phyloP scores from a whole-genome alignment of 2,329 filamentous ascomycete genomes.

The Sporothrix mexicana region DNA sequence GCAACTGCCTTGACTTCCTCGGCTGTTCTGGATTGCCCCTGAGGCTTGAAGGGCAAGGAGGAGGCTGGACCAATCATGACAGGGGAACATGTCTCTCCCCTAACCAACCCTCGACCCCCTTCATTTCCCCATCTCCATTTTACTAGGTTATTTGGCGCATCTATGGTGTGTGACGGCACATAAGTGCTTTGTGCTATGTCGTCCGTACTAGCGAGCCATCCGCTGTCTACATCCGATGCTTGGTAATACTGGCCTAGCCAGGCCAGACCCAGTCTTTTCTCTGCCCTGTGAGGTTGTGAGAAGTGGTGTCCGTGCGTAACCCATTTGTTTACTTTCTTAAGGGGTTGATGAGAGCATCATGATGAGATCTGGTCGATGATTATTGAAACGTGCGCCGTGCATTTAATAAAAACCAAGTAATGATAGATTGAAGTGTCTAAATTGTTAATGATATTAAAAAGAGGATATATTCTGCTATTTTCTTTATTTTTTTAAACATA shows the following conservation, averaged over 20 bases:
- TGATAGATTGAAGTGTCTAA: too few relatives aligned
- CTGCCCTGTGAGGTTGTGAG: not conserved
- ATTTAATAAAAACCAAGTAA: too few relatives aligned
- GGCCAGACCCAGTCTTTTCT: not conserved
- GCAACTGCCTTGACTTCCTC: too few relatives aligned
- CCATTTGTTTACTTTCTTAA: slow-evolving; percentile 2
- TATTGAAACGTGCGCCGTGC: too few relatives aligned
- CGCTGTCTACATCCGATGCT: slow-evolving; percentile 1
- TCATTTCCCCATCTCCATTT: slow-evolving; percentile 22
- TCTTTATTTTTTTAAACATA: too few relatives aligned
- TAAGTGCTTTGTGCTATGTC: too few relatives aligned
- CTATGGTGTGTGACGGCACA: not conserved
- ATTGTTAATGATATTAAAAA: too few relatives aligned
- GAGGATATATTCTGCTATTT: too few relatives aligned
- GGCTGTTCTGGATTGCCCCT: not conserved
- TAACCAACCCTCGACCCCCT: not conserved
- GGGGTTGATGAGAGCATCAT: not conserved
- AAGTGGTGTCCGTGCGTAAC: not conserved
- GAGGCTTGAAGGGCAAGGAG: not conserved
- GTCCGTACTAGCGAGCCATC: not conserved
- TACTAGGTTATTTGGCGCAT: not conserved
- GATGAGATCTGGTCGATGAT: too few relatives aligned
- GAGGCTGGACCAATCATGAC: not conserved
- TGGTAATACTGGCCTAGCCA: not conserved
- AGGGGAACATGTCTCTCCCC: not conserved